Base-by-base conservation (phyloP, 1,139 yeast genomes). In the Schizosaccharomyces versatilis region DNA sequence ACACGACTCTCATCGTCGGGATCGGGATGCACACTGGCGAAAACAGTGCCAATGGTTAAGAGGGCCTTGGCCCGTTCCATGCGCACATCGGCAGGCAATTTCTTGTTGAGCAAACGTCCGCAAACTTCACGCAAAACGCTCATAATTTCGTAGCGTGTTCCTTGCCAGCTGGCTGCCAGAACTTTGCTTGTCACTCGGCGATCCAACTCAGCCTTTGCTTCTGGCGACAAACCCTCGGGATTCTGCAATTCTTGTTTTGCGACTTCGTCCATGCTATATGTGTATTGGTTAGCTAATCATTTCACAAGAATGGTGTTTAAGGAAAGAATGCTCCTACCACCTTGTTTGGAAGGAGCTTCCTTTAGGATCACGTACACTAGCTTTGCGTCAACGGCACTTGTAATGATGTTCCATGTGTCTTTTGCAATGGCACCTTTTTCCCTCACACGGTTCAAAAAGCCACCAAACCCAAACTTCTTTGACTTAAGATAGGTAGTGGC, bases 111-210 rank as follows among this genome's bases (percentile, higher is more conserved):
- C 3, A 86, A 80, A 52, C 68, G 69, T 64, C 86, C 95, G 66
- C 95, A 88, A 14, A 88, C 96, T 24, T 78, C 84, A 57, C 96
- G 64, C 71, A 85, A 73, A 0, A 94, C 84, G n/a, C 90, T 77
- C 64, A 84, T 90, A 57, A 88, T 83, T 67, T 88, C 98, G 66
- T 80, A 81, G 62, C 79, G 80, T 24, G 95, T 84, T 0, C 96
- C 97, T 53, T 82, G 81, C 98, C 98, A 88, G 8, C 96, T 95
- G 0, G 96, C 96, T 3, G 93, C 88, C 54, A 88, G 71, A 2
- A 88, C 88, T 66, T 88, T 90, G 47, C 59, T 59, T 9, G 59
- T 54, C 52, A 88, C 70, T 57, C 81, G 74, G 62, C 86, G 81
- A 64, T 88, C 97, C 78, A 84, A 75, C 60, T 84, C 94, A 0